Percentiles rank a stretch among this genome's conserved stretches.
phyloP scores from a whole-genome alignment of 495 filamentous ascomycete genomes.

The Lasiosphaeris hirsuta region DNA sequence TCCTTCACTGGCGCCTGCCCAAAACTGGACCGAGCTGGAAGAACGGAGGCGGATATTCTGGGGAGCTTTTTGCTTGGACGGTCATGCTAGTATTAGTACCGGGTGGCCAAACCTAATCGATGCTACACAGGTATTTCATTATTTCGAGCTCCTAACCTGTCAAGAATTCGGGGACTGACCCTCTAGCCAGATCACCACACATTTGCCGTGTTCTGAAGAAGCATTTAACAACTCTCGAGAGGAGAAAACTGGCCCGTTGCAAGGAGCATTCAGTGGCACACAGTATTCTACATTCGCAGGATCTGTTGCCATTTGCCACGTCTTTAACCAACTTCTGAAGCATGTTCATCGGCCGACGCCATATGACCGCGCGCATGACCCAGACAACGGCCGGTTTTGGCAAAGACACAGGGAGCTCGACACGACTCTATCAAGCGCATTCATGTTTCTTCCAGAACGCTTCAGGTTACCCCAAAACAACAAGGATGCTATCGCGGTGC shows the following conservation, averaged over 20 bases:
- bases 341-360: slow-evolving; percentile 41
- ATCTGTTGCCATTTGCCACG: slow-evolving; percentile 36
- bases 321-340: slow-evolving; percentile 40
- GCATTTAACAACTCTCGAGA: slow-evolving; percentile 36
- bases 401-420: slow-evolving; percentile 46
- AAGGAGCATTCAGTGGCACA: slow-evolving; percentile 35
- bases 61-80: slow-evolving; percentile 50
- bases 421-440: slow-evolving; percentile 41
- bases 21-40: slow-evolving; percentile 48
- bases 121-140: slow-evolving; percentile 30
- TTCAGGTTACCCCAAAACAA: slow-evolving; percentile 38
- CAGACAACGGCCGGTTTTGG: slow-evolving; percentile 41
- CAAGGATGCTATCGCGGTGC: slow-evolving; percentile 36
- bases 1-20: slow-evolving; percentile 35
- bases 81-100: slow-evolving; percentile 44
- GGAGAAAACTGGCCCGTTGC: slow-evolving; percentile 32
- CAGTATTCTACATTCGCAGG: slow-evolving; percentile 41
- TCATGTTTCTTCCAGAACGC: slow-evolving; percentile 45
- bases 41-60: slow-evolving; percentile 53
- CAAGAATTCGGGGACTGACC: slow-evolving; percentile 5
- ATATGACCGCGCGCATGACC: slow-evolving; percentile 37
- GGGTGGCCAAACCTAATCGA: slow-evolving; percentile 48
- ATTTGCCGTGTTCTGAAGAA: slow-evolving; percentile 43
- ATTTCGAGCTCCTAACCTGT: not conserved
- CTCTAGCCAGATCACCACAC: slow-evolving; percentile 37